phyloP scores from a whole-genome alignment of 2,329 filamentous ascomycete genomes.

The Cladorrhinum sp. region DNA sequence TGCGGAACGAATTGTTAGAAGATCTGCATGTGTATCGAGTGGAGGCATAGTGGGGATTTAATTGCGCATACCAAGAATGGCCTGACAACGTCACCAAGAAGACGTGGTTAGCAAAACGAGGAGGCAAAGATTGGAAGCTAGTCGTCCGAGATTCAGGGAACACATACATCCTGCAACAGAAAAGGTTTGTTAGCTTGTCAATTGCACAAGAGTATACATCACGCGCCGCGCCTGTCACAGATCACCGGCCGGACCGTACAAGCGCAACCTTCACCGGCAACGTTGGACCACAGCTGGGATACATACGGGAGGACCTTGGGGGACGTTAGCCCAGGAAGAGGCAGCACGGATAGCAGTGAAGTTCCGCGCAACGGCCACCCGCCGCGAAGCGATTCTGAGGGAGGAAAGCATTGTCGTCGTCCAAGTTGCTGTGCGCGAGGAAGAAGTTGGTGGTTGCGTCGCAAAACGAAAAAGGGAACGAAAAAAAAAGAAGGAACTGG shows the following conservation, averaged over 20 bases:
- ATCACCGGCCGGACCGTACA: background rate
- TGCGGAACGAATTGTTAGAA: conserved; percentile 34
- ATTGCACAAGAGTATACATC: background rate
- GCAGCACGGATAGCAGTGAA: conserved; percentile 51
- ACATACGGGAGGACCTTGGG: conserved; percentile 90
- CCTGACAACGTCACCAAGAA: conserved; percentile 44
- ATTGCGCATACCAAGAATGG: conserved; percentile 65
- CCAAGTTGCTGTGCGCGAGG: background rate
- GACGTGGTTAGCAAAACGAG: conserved; percentile 18
- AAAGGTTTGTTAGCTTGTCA: conserved; percentile 12
- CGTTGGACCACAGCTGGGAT: conserved; percentile 3
- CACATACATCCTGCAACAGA: conserved; percentile 25
- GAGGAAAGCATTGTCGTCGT: conserved; percentile 52
- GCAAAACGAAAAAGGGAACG: background rate
- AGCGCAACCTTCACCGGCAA: background rate
- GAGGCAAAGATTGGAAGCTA: background rate
- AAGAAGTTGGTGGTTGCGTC: background rate
- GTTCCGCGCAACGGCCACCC: conserved; percentile 42
- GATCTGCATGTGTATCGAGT: conserved; percentile 4
- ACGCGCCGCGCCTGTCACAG: background rate
- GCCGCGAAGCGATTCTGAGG: conserved; percentile 52
- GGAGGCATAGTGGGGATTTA: conserved; percentile 4
- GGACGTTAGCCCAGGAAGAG: conserved; percentile 87
- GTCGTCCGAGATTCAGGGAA: no score
- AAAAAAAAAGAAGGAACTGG: conserved; percentile 12